Base-by-base conservation (phyloP, 1,139 yeast species). In the Magnusiomyces suaveolens region DNA sequence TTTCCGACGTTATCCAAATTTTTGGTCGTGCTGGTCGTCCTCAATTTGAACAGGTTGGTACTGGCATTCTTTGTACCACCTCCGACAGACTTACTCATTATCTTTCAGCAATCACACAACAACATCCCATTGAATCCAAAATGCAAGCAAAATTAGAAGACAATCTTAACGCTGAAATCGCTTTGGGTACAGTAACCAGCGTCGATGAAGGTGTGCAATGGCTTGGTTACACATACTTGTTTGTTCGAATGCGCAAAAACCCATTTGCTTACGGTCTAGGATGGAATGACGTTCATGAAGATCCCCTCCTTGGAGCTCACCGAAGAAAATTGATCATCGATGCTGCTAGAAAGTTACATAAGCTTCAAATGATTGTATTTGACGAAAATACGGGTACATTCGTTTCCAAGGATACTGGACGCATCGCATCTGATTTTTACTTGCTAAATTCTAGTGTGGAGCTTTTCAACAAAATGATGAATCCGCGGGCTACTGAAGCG, bases 1-100 rank as follows among this genome's bases (percentile, higher is more conserved):
- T 94, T 23, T 86, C 97, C 0, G 99, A 94, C 71, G 96, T 94
- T 41, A 85, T 94, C 59, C 99, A 94, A 72, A 94, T 94, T 63
- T 92, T 94, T 72, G 99, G 99, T 63, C 87, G 99, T 74, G 98
- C 98, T 44, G 99, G 99, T 72, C 82, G 99, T 72, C 99, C 99
- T 0, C 98, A 95, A 63, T 94, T 82, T 70, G 96, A 94, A 64
- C 81, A 80, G 56, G 84, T 79, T 66, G 99, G 98, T 75, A 87
- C 92, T 1, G 97, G 97, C 73, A 83, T 89, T 44, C 74, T 94
- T 53, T 82, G 94, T 67, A 92, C 98, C 0, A 78, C 95, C 0
- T 77, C 80, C 59, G 97, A 90, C 65, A 75, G 81, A 54, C 71
- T 94, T 29, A 95, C 89, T 62, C 96, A 88, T 64, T 94, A 92